A percentile compares a stretch with the other conserved stretches of the same genome.
Conservation (phyloP, 768 basidiomycete genomes). For the Nevesoporus exiguus region DNA sequence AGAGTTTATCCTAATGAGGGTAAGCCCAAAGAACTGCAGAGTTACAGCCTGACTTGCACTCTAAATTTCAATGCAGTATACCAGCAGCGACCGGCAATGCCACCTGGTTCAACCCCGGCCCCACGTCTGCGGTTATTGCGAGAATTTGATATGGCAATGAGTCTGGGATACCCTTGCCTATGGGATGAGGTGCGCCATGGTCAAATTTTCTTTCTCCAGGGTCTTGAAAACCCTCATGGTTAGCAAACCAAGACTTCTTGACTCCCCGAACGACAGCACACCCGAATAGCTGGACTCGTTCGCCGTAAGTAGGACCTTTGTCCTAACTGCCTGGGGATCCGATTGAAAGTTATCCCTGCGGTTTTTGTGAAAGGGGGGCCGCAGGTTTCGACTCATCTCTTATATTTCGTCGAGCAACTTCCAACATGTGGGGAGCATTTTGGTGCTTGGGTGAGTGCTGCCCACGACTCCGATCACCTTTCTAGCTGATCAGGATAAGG, state of each 20-base stretch:
- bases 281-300: conserved; percentile 63
- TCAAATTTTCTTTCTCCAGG: conserved; percentile 42
- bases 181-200: conserved; percentile 75
- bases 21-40: neutral
- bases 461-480: conserved; percentile 61
- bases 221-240: conserved; percentile 17
- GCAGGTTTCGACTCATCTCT: conserved; percentile 11
- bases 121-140: conserved; percentile 47
- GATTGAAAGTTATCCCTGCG: conserved; percentile 68
- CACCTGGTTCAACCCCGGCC: conserved; percentile 52
- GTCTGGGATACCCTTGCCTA: conserved; percentile 42
- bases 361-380: conserved; percentile 11
- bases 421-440: conserved; percentile 51
- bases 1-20: conserved; percentile 53
- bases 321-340: conserved; percentile 63
- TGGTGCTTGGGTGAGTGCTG: conserved; percentile 58
- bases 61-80: conserved; percentile 84
- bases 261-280: conserved; percentile 28
- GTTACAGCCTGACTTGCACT: conserved; percentile 39
- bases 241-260: neutral
- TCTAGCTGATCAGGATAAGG: neutral
- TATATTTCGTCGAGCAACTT: conserved; percentile 59
- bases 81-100: conserved; percentile 69
- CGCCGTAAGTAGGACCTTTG: conserved; percentile 58
- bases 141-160: neutral